A percentile compares a stretch with the other conserved stretches of the same genome.
phyloP scores from a whole-genome alignment of 805 yeast species.

The Lachancea quebecensis region DNA sequence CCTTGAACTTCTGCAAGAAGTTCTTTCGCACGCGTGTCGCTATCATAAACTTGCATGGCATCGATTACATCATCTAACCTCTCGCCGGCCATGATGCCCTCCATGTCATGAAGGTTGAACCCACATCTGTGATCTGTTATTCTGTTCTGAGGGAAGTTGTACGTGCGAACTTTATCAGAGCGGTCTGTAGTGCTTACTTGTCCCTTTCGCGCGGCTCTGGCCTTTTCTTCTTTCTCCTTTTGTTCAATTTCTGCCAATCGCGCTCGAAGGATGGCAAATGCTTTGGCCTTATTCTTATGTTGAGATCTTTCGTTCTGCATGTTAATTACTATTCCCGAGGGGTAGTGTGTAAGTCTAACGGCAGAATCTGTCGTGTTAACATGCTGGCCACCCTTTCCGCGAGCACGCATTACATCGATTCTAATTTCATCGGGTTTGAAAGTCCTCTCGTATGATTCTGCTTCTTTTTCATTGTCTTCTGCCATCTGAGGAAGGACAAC shows the following conservation, averaged over 20 bases:
- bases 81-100: constrained; percentile 56
- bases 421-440: constrained; percentile 85
- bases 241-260: constrained; percentile 78
- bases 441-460: constrained; percentile 52
- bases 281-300: constrained; percentile 89
- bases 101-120: constrained; percentile 66
- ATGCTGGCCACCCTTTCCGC: constrained; percentile 98
- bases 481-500: constrained; percentile 82
- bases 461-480: constrained; percentile 43
- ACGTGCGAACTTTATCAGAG: constrained; percentile 88
- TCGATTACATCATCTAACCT: constrained; percentile 50
- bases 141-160: constrained; percentile 87
- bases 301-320: constrained; percentile 96
- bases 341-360: constrained; percentile 84
- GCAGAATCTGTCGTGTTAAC: constrained; percentile 98
- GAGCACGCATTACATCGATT: constrained; percentile 93
- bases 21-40: constrained; percentile 38
- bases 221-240: constrained; percentile 54
- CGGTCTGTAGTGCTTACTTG: constrained; percentile 88
- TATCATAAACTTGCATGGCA: constrained; percentile 42
- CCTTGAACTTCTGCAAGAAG: constrained; percentile 22
- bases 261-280: constrained; percentile 74
- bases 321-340: constrained; percentile 80
- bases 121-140: constrained; percentile 93
- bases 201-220: constrained; percentile 59